phyloP scores from a whole-genome alignment of 345 rosid species.

The Euphorbia tirucalli region DNA sequence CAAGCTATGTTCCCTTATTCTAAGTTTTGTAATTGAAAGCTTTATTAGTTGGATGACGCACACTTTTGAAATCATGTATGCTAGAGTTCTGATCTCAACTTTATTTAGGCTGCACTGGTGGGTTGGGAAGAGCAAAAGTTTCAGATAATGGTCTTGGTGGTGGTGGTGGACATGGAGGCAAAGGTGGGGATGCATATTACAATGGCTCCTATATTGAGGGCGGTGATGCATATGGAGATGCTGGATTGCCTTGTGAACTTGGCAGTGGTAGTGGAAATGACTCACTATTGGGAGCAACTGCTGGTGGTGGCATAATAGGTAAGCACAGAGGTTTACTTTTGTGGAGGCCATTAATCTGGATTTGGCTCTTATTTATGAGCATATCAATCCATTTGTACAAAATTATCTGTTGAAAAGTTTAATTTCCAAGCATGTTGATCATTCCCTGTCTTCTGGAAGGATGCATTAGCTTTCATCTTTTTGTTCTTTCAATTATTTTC shows the following conservation, averaged over 20 bases:
- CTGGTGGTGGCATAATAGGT: constrained; percentile 96
- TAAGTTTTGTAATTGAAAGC: neutral
- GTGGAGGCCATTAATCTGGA: neutral
- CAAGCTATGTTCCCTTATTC: neutral
- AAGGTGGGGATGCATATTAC: constrained; percentile 79
- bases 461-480: neutral
- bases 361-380: neutral
- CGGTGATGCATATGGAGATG: constrained; percentile 71
- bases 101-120: constrained; percentile 78
- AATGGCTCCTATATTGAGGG: constrained; percentile 69
- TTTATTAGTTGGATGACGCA: neutral
- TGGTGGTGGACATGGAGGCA: constrained; percentile 97
- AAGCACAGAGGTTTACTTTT: constrained; percentile 9
- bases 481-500: neutral
- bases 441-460: neutral
- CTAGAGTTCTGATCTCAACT: constrained; percentile 15
- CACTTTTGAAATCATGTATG: constrained; percentile 2
- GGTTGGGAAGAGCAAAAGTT: constrained; percentile 75
- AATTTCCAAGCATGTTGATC: neutral
- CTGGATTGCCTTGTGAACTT: constrained; percentile 91
- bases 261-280: constrained; percentile 93
- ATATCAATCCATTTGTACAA: neutral
- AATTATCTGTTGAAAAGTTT: neutral
- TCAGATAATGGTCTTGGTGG: constrained; percentile 69
- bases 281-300: constrained; percentile 59